phyloP scores from a whole-genome alignment of 2,329 filamentous ascomycete species.

The Cordyceps javanica region DNA sequence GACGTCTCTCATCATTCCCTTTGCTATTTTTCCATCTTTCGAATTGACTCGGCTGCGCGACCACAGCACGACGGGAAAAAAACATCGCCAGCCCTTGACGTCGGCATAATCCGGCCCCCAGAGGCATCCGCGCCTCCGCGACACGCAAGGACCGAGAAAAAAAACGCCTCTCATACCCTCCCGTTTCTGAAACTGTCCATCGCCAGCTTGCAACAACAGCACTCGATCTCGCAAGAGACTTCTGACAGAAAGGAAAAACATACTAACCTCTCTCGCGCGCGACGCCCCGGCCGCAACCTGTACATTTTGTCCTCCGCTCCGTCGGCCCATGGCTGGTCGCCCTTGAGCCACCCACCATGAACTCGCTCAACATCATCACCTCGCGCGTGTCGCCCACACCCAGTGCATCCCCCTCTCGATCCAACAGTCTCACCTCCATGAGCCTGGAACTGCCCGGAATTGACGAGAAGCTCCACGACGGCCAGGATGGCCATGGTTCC shows the following conservation, averaged over 20 bases:
- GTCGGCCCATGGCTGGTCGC: constrained; percentile 48
- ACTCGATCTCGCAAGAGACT: not conserved
- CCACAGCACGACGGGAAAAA: not conserved
- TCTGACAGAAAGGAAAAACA: not conserved
- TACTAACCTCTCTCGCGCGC: not conserved
- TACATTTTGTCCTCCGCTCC: not conserved
- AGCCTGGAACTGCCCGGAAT: constrained; percentile 40
- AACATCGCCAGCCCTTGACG: constrained; percentile 1
- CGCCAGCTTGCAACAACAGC: not conserved
- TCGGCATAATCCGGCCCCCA: constrained; percentile 8
- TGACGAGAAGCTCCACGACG: constrained; percentile 30
- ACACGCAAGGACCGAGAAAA: no score
- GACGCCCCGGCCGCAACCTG: not conserved
- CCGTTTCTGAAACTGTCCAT: not conserved
- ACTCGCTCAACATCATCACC: constrained; percentile 92
- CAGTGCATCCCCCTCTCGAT: constrained; percentile 50
- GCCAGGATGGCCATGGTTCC: constrained; percentile 25
- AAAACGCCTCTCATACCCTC: no score
- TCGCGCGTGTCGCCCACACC: constrained; percentile 65
- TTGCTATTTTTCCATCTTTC: not conserved
- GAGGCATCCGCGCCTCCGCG: constrained; percentile 12
- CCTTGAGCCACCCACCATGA: constrained; percentile 66
- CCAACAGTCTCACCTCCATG: constrained; percentile 53
- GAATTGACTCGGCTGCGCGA: constrained; percentile 8
- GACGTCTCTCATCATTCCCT: not conserved